Evolutionary conservation across 164 flowering plant species (phyloP), one percentile per base, ranked within the genome.

Genomic region (Cinnamomum chago): DNA sequence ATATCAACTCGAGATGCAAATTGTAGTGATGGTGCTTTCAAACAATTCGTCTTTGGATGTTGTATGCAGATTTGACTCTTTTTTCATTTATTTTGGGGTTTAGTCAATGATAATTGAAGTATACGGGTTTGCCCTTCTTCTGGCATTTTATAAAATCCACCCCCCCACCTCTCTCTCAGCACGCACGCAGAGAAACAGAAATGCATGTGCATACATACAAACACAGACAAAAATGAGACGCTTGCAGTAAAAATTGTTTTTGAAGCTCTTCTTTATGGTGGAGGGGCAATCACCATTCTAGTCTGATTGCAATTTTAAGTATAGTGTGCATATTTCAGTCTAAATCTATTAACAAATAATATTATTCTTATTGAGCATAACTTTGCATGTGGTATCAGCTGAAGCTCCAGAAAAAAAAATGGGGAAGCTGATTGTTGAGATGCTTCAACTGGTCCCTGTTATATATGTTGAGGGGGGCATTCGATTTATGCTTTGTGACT

Each of bases 381-480:
- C 30, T 66, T 62, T 73, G 47, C 33, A n/a, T 58, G 35, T 62
- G 67, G 58, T 35, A 20, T 35, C 78, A 81, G 83, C 68, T 77
- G 80, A 77, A 62, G 65, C 67, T 35, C 77, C 77, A 30, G 83
- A 75, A 55, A 81, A 75, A 78, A 69, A 71, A 50, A 23, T 75
- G 13, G 80, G 72, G 23, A 81, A 77, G 74, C 73, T 81, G 68
- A 72, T 81, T 27, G 50, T 25, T 47, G 71, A 81, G 76, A 72
- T 75, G 76, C 71, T 81, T 72, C 76, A 72, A 75, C 71, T 75
- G 72, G 78, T 74, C 18, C 83, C 83, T 72, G 76, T 81, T 67
- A 75, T 81, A 18, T 81, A 81, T 72, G 51, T 68, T 18, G 78
- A 81, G 64, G 80, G 76, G 35, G 80, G 80, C 62, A 51, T 75